phyloP scores from a whole-genome alignment of 306 rosid species.

The Carpinus fangiana region DNA sequence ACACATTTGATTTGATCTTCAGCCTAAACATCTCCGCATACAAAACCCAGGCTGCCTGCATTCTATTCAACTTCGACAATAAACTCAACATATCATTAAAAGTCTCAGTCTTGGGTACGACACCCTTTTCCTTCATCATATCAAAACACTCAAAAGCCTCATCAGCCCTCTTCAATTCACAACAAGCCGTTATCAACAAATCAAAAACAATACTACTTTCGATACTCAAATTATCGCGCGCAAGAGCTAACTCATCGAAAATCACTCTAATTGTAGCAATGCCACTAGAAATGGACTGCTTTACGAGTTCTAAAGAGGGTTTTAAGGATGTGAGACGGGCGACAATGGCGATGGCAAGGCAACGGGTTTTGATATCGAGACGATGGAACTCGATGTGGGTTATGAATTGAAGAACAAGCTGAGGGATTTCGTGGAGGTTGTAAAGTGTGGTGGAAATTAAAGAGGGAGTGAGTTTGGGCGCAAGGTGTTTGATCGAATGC shows the following conservation, averaged over 20 bases:
- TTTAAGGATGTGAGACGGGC: constrained; percentile 59
- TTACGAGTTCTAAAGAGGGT: constrained; percentile 47
- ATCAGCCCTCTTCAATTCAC: constrained; percentile 52
- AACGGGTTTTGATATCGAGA: constrained; percentile 42
- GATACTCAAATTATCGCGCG: constrained; percentile 34
- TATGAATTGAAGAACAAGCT: constrained; percentile 44
- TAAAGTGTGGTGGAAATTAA: constrained; percentile 47
- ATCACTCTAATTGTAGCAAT: constrained; percentile 23
- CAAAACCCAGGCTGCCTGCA: constrained; percentile 64
- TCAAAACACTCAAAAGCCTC: constrained; percentile 64
- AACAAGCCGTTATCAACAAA: constrained; percentile 49
- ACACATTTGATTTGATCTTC: constrained; percentile 56
- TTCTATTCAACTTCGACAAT: constrained; percentile 51
- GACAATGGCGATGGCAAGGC: constrained; percentile 58
- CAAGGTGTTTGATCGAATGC: constrained; percentile 74
- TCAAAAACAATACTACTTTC: constrained; percentile 46
- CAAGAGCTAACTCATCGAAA: constrained; percentile 39
- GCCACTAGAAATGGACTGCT: constrained; percentile 35
- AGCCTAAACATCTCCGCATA: constrained; percentile 88
- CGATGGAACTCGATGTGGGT: constrained; percentile 36
- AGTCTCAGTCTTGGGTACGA: constrained; percentile 53
- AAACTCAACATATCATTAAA: constrained; percentile 65
- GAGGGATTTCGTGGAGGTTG: constrained; percentile 50
- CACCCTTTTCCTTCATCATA: constrained; percentile 50
- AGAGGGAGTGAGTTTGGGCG: constrained; percentile 46